Evolutionary conservation across 345 rosid genomes (phyloP).

Genomic region (Gynandropsis gynandra): DNA sequence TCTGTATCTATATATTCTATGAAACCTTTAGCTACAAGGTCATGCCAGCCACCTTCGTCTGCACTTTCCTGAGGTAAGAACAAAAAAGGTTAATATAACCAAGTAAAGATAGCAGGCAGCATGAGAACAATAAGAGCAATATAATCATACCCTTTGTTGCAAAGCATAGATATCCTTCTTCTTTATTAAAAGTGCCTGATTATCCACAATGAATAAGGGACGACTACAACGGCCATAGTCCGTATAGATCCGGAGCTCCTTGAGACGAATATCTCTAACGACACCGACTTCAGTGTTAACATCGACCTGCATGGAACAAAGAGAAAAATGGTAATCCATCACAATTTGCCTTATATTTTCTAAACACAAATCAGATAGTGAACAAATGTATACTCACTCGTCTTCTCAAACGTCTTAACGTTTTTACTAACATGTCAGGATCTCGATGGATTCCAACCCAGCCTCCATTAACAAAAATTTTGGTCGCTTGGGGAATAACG

Average conservation of each 20-base stretch:
- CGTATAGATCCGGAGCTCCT: slow-evolving; percentile 85
- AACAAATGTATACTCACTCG: slow-evolving; percentile 42
- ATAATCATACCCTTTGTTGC: slow-evolving; percentile 65
- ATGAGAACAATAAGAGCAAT: background rate
- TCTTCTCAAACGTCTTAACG: slow-evolving; percentile 85
- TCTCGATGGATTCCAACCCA: slow-evolving; percentile 99
- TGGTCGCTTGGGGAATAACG: slow-evolving; percentile 90
- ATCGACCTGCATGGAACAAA: slow-evolving; percentile 57
- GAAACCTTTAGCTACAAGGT: slow-evolving; percentile 76
- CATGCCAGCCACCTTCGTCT: slow-evolving; percentile 95
- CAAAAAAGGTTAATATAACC: slow-evolving; percentile 11
- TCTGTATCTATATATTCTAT: slow-evolving; percentile 95
- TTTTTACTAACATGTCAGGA: slow-evolving; percentile 98
- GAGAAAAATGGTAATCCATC: slow-evolving; percentile 5
- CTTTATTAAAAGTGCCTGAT: slow-evolving; percentile 84
- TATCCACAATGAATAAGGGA: slow-evolving; percentile 89
- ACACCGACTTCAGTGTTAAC: slow-evolving; percentile 98
- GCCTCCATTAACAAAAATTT: slow-evolving; percentile 91
- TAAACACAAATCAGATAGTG: slow-evolving; percentile 1
- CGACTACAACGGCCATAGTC: slow-evolving; percentile 99
- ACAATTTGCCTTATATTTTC: background rate
- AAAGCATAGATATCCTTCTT: slow-evolving; percentile 78
- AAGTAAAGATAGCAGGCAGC: background rate
- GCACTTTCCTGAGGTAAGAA: slow-evolving; percentile 53
- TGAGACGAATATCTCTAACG: slow-evolving; percentile 83